Evolutionary conservation across 75 land plant species (phyloP).

Genomic region (Sequoia sempervirens): DNA sequence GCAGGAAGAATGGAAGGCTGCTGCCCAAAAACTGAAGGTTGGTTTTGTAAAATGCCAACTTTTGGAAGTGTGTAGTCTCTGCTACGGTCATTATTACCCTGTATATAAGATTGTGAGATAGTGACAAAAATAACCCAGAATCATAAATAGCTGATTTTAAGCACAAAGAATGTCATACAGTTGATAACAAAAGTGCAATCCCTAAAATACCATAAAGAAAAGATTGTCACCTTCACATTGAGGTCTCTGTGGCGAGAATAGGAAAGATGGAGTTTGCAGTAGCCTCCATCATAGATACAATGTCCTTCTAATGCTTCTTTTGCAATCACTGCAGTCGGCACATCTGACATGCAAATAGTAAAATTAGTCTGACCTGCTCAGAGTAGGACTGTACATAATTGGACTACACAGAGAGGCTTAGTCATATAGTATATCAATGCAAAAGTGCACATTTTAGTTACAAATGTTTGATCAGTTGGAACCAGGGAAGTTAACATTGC

Average conservation of each 20-base stretch:
- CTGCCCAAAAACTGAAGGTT: slow-evolving; percentile 21
- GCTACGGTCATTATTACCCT: slow-evolving; percentile 65
- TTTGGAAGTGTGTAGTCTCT: slow-evolving; percentile 61
- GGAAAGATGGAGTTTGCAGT: slow-evolving; percentile 77
- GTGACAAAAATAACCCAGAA: neutral
- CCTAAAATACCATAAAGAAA: neutral
- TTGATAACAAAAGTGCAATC: neutral
- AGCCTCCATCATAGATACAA: slow-evolving; percentile 88
- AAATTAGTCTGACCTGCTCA: neutral
- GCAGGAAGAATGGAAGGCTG: slow-evolving; percentile 2
- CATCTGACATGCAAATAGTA: slow-evolving; percentile 27
- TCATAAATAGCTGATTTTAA: neutral
- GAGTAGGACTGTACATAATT: neutral
- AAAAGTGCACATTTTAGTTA: neutral
- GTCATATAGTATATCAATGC: neutral
- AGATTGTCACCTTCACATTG: slow-evolving; percentile 55
- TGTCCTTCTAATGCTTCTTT: slow-evolving; percentile 83
- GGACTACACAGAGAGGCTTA: neutral
- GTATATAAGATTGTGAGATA: neutral
- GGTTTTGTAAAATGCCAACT: slow-evolving; percentile 22
- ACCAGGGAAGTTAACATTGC: neutral
- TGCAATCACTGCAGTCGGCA: slow-evolving; percentile 62
- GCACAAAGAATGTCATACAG: neutral
- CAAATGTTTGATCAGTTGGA: neutral
- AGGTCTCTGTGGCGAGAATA: slow-evolving; percentile 87